Percentiles rank a stretch among this genome's conserved stretches.
These are phyloP conservation scores for Komagataella mondaviorum DNA, from an alignment of 805 yeast species.

Conservation along the genomic window DNA sequence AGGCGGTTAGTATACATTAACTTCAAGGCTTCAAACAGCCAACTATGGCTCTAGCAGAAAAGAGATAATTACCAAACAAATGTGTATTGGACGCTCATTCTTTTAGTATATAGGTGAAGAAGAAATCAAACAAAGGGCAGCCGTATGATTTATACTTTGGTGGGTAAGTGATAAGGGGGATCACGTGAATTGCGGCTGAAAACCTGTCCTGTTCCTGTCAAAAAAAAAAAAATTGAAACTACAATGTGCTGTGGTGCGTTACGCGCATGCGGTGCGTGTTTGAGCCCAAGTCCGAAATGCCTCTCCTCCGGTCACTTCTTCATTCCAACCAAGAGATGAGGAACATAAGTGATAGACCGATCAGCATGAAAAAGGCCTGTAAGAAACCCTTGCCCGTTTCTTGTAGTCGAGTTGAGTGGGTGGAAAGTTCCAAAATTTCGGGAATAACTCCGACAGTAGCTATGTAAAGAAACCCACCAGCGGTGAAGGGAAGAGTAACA, in stretches of 20 bases:
- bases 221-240: too few species aligned
- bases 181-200: background rate
- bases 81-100: constrained; percentile 4
- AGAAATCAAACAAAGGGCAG: background rate
- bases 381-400: background rate
- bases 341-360: constrained; percentile 50
- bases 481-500: constrained; percentile 53
- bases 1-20: background rate
- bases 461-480: constrained; percentile 66
- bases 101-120: background rate
- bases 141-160: background rate
- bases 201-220: background rate
- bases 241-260: background rate
- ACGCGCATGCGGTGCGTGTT: background rate
- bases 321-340: constrained; percentile 31
- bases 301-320: background rate
- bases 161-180: background rate
- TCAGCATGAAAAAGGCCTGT: constrained; percentile 21
- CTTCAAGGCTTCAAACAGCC: background rate
- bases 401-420: constrained; percentile 18
- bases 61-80: constrained; percentile 7
- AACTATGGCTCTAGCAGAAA: background rate
- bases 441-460: constrained; percentile 70
- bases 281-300: background rate
- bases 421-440: constrained; percentile 38